A percentile compares a stretch with the other conserved stretches of the same genome.
Evolutionary conservation across 2,329 filamentous ascomycete genomes (phyloP).

Genomic region (Bipolaris cookei): DNA sequence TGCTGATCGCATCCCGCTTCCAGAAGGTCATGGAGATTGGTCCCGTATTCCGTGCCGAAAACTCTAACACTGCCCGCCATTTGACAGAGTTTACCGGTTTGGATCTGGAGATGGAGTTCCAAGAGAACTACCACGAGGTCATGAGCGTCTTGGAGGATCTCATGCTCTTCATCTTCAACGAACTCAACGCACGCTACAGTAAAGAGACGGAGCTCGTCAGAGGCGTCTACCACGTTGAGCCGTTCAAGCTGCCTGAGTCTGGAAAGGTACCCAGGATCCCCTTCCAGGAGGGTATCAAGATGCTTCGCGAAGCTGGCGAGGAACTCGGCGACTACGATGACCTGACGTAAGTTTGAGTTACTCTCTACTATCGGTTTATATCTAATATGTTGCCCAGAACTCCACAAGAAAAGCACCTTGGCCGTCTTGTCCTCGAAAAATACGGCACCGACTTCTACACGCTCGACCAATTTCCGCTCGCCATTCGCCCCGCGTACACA

Average conservation of each 20-base stretch:
- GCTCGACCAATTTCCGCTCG: slow-evolving; percentile 92
- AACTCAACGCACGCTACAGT: slow-evolving; percentile 69
- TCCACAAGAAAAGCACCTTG: slow-evolving; percentile 86
- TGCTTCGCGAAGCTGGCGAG: slow-evolving; percentile 78
- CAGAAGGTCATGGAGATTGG: slow-evolving; percentile 80
- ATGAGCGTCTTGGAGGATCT: slow-evolving; percentile 73
- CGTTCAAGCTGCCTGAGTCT: slow-evolving; percentile 74
- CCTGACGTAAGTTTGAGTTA: slow-evolving; percentile 57
- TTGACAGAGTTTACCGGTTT: slow-evolving; percentile 90
- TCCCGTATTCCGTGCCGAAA: slow-evolving; percentile 84
- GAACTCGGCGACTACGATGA: slow-evolving; percentile 79
- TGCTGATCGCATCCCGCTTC: slow-evolving; percentile 79
- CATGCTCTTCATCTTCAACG: slow-evolving; percentile 79
- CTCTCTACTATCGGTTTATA: not conserved
- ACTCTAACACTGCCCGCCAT: slow-evolving; percentile 82
- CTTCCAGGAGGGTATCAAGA: slow-evolving; percentile 78
- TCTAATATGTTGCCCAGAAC: slow-evolving; percentile 55
- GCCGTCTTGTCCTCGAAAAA: slow-evolving; percentile 83
- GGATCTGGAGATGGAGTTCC: slow-evolving; percentile 89
- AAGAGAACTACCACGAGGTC: slow-evolving; percentile 78
- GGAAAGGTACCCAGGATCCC: slow-evolving; percentile 78
- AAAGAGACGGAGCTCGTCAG: slow-evolving; percentile 76
- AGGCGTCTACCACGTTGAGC: slow-evolving; percentile 74
- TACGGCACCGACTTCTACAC: slow-evolving; percentile 96
- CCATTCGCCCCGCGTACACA: slow-evolving; percentile 89